These are phyloP conservation scores for Inonotus hispidus DNA, from an alignment of 1,284 basidiomycete genomes.

Conservation along the genomic window DNA sequence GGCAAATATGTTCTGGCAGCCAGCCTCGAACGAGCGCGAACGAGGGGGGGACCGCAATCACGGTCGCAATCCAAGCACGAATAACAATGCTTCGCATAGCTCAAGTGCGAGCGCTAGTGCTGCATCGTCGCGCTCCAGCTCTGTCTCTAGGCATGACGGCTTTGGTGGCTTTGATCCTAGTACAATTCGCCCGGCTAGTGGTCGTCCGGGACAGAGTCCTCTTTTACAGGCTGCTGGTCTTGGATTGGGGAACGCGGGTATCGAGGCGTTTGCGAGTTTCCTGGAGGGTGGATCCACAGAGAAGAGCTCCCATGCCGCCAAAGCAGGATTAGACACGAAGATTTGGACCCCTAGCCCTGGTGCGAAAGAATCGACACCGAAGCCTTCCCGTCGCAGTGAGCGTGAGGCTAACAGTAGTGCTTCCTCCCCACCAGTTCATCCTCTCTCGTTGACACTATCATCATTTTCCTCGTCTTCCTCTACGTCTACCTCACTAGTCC, in stretches of 20 bases:
- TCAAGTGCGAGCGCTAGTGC: constrained; percentile 14
- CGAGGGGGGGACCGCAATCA: constrained; percentile 12
- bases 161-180: constrained; percentile 11
- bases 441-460: constrained; percentile 13
- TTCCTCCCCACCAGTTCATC: constrained; percentile 10
- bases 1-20: constrained; percentile 18
- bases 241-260: not conserved
- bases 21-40: constrained; percentile 13
- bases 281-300: constrained; percentile 6
- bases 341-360: constrained; percentile 12
- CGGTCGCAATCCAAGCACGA: constrained; percentile 14
- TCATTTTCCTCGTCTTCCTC: constrained; percentile 5
- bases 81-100: constrained; percentile 4
- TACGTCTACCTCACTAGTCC: constrained; percentile 5
- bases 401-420: constrained; percentile 3
- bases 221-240: not conserved
- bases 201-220: not conserved
- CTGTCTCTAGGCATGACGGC: constrained; percentile 11
- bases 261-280: constrained; percentile 14
- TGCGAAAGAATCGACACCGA: constrained; percentile 7
- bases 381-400: constrained; percentile 15
- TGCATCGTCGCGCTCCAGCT: constrained; percentile 15
- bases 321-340: constrained; percentile 2
- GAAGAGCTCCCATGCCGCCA: not conserved
- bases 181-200: constrained; percentile 3